These are phyloP conservation scores for Lentinus tigrinus DNA, from an alignment of 768 basidiomycete genomes.

Conservation along the genomic window DNA sequence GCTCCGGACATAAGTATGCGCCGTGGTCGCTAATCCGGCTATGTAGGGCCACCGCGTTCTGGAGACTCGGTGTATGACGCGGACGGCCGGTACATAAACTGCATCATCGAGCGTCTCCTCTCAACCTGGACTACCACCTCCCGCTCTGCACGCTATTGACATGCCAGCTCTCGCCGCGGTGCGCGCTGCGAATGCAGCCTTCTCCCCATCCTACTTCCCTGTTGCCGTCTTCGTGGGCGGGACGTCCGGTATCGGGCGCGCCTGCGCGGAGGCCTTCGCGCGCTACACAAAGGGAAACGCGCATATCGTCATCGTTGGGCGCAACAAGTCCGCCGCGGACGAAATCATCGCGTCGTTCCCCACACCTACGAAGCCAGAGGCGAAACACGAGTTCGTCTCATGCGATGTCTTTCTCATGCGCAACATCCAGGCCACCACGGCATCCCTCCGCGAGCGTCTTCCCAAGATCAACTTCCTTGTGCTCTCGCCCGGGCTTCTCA, in stretches of 20 bases:
- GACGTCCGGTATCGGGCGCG: constrained; percentile 38
- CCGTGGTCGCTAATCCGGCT: too few species aligned
- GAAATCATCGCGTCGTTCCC: constrained; percentile 44
- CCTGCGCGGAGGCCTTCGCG: constrained; percentile 47
- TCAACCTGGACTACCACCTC: too few species aligned
- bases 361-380: constrained; percentile 23
- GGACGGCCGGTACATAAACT: too few species aligned
- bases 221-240: constrained; percentile 35
- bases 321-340: constrained; percentile 49
- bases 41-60: too few species aligned
- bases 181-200: constrained; percentile 21
- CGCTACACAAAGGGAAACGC: constrained; percentile 45
- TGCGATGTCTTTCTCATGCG: constrained; percentile 53
- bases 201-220: constrained; percentile 22
- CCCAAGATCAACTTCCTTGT: constrained; percentile 55
- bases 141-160: too few species aligned
- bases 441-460: constrained; percentile 31
- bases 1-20: too few species aligned
- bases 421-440: constrained; percentile 42
- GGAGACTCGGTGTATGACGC: too few species aligned
- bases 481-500: constrained; percentile 43
- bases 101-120: too few species aligned
- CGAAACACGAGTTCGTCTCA: constrained; percentile 44
- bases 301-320: constrained; percentile 51
- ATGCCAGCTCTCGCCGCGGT: constrained; percentile 19